Conservation (phyloP, 257 asterid genomes). For the Solanum medicagineum region DNA sequence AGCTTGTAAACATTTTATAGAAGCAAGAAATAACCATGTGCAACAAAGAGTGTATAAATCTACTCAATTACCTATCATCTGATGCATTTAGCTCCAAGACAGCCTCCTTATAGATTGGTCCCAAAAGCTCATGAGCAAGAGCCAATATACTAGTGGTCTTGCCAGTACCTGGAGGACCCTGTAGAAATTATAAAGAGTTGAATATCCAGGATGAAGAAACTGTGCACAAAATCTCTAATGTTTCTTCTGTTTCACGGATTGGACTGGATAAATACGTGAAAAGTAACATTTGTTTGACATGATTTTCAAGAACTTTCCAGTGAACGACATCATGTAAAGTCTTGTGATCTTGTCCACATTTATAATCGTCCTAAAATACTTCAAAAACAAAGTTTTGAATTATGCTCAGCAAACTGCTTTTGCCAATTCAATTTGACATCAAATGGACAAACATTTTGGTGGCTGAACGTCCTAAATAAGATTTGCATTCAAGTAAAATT, state of each 20-base stretch:
- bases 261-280: neutral
- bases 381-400: neutral
- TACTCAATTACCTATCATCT: conserved; percentile 59
- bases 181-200: neutral
- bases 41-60: neutral
- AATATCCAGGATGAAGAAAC: neutral
- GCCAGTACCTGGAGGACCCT: conserved; percentile 99
- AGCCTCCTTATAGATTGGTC: conserved; percentile 80
- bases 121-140: conserved; percentile 91
- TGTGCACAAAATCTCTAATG: neutral
- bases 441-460: neutral
- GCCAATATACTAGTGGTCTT: conserved; percentile 93
- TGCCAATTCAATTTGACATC: neutral
- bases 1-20: neutral
- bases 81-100: conserved; percentile 95
- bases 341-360: neutral
- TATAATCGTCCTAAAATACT: neutral
- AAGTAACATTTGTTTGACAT: neutral
- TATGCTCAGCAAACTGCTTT: neutral
- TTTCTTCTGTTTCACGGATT: neutral
- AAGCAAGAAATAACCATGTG: neutral
- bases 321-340: neutral
- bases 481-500: neutral
- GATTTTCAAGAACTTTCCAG: neutral
- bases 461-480: neutral